Evolutionary conservation across 495 filamentous ascomycete genomes (phyloP), one percentile per base, ranked within the genome.

Genomic region (Tetracladium marchalianum): DNA sequence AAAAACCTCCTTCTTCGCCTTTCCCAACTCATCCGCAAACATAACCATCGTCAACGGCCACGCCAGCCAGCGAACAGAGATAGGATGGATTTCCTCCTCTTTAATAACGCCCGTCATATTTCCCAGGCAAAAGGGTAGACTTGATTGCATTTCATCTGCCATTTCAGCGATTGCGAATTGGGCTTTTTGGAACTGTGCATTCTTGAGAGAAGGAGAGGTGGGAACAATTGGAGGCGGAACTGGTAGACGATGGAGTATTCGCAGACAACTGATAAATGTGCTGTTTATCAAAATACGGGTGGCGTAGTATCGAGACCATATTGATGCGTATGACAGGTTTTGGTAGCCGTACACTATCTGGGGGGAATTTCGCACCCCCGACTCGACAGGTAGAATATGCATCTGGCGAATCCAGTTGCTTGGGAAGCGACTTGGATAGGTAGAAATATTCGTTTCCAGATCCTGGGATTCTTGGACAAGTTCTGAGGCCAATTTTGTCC

Each of bases 271-370:
- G n/a, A 57, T 13, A 12, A 51, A 44, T 36, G 43, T 51, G 32
- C 52, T 57, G 40, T 52, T 47, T 45, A 62, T 46, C 10, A 59
- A 46, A 43, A 62, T 55, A 17, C 49, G 41, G 11, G 35, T 38
- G 1, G 59, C 10, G 39, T 44, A 62, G 34, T 52, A 55, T 12
- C 43, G 45, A 10, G 10, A 34, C 59, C 59, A 62, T 2, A 50
- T 43, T 11, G 44, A 41, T 9, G 56, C 56, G 27, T 53, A 43
- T 22, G 8, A 45, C 33, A 38, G 39, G n/a, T 32, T 51, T 36
- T 32, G 35, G 37, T 53, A 56, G 41, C 45, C 54, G 41, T 53
- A 58, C n/a, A 49, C 51, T 13, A 11, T 32, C 32, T 35, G 33
- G 15, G 46, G 31, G 22, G 41, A 49, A 33, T 42, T 17, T 36